Conservation (phyloP, 805 yeast genomes). For the Candida ulmi region DNA sequence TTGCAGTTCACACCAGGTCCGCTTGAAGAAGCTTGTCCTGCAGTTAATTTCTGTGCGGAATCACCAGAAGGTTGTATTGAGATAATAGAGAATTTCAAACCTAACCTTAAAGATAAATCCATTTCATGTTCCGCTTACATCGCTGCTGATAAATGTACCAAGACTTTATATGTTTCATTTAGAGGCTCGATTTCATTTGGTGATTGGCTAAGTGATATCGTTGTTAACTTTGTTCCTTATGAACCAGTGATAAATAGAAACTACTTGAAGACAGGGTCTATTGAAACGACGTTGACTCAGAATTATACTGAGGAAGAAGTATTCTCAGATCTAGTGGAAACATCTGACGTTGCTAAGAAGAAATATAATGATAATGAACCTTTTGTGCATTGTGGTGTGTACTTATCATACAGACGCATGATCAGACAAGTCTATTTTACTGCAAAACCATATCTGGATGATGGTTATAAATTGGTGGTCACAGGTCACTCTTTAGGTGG, state of each 20-base stretch:
- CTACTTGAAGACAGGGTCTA: conserved; percentile 3
- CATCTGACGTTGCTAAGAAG: too few species aligned
- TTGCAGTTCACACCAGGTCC: neutral
- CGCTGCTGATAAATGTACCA: conserved; percentile 39
- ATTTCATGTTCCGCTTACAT: conserved; percentile 51
- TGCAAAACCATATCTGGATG: conserved; percentile 26
- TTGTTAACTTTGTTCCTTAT: conserved; percentile 40
- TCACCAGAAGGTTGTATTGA: too few species aligned
- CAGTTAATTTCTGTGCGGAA: neutral
- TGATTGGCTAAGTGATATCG: conserved; percentile 61
- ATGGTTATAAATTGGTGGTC: conserved; percentile 45
- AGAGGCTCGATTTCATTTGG: conserved; percentile 60
- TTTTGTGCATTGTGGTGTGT: conserved; percentile 61
- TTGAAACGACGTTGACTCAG: neutral
- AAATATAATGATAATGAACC: conserved; percentile 50
- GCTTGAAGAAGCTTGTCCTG: neutral
- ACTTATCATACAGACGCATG: conserved; percentile 37
- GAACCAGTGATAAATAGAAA: conserved; percentile 36
- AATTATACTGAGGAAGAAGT: too few species aligned
- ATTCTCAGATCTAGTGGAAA: too few species aligned
- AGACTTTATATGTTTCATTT: conserved; percentile 44
- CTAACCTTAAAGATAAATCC: conserved; percentile 24
- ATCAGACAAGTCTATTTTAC: conserved; percentile 31
- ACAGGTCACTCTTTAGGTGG: conserved; percentile 80
- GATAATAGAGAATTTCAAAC: conserved; percentile 7